A percentile compares a stretch with the other conserved stretches of the same genome.
phyloP scores from a whole-genome alignment of 345 rosid genomes.

The Rhizophora mangle region DNA sequence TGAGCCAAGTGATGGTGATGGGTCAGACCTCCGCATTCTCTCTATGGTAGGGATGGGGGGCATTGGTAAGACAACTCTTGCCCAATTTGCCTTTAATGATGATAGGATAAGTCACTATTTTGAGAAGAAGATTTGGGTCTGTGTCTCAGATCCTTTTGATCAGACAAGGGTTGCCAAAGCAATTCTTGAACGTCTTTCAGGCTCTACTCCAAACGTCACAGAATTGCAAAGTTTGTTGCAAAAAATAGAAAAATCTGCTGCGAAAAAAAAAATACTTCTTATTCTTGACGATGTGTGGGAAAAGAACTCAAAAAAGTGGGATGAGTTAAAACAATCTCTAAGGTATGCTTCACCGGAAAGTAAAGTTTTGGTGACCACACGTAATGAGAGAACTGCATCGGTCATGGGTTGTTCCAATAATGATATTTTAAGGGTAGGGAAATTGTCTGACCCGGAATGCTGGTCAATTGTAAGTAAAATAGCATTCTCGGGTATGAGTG shows the following conservation, averaged over 20 bases:
- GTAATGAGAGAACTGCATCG: background rate
- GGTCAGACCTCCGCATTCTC: too few species aligned
- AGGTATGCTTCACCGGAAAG: background rate
- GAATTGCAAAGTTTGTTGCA: background rate
- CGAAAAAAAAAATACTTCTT: background rate
- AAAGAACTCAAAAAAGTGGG: background rate
- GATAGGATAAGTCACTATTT: too few species aligned
- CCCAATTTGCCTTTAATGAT: too few species aligned
- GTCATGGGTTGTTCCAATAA: background rate
- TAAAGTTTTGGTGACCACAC: background rate
- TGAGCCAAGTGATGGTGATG: too few species aligned
- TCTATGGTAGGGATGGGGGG: too few species aligned
- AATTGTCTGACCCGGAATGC: background rate
- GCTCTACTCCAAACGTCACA: too few species aligned
- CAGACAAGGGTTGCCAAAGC: too few species aligned
- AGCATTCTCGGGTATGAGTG: background rate
- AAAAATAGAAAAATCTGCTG: background rate
- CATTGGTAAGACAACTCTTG: too few species aligned
- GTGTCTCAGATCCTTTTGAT: too few species aligned
- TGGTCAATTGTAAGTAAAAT: constrained; percentile 5
- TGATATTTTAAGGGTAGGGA: background rate
- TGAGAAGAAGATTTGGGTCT: too few species aligned
- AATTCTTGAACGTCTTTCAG: too few species aligned
- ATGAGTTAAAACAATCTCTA: background rate
- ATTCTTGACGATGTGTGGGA: constrained; percentile 15